Evolutionary conservation across 164 flowering plant genomes (phyloP), one percentile per base, ranked within the genome.

Genomic region (Chimonanthus salicifolius): DNA sequence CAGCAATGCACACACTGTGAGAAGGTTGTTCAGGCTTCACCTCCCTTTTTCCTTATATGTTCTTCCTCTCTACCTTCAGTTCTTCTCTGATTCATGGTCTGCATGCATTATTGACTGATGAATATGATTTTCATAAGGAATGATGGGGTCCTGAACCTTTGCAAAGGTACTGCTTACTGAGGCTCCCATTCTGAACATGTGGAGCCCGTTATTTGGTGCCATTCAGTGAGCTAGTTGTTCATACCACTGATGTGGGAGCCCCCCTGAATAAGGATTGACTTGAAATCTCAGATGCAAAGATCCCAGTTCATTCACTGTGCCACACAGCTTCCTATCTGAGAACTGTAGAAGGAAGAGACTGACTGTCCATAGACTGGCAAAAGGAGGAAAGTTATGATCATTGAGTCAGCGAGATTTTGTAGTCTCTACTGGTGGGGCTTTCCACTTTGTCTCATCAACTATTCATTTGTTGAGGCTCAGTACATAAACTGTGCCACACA

Each of bases 1-100:
- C 92, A 86, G 74, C 95, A 96, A 77, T 96, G 99, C 85, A 83
- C 72, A 72, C 91, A 92, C 76, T 96, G 99, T 72, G 98, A 96
- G 83, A 94, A 94, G 97, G 99, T 93, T 54, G 47, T 72, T 43
- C 43, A 58, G 71, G 47, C 48, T 46, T 20, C 49, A 45, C 60
- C 6, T 2, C 66, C 15, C 20, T 9, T 10, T 45, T 16, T 66
- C 13, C 49, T 44, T 46, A 66, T 21, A 10, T 45, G 49, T 66
- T 66, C 69, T 66, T 45, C 48, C 4, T 11, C 6, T 16, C 54
- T 6, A 2, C 70, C 6, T 68, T 33, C 33, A 33, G 33, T 33
- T 33, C 33, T 33, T 33, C 33, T 33, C 33, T 33, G 1, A 20
- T 33, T 33, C 33, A 54, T 51, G 9, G 16, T 54, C 4, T 54